Evolutionary conservation across 2,329 filamentous ascomycete genomes (phyloP), one percentile per base, ranked within the genome.

Genomic region (Aspergillus ustus): DNA sequence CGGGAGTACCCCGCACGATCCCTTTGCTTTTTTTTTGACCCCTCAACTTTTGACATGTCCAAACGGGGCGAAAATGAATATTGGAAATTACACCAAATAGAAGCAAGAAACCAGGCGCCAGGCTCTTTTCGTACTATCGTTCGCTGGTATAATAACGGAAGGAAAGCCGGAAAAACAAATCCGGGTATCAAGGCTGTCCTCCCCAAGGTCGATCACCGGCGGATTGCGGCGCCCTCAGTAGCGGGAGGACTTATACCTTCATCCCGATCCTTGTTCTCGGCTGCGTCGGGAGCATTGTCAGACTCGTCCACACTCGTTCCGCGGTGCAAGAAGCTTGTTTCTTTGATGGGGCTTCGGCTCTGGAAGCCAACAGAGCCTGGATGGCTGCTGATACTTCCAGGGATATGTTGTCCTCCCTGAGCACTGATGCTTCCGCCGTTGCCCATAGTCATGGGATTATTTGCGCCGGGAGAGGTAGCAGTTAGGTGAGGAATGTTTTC

Each of bases 401-500:
- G 73, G 50, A 77, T 73, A 63, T 79, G 77, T 63, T 80, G 78
- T 63, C 70, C 75, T 61, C 70, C 76, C 56, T 76, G 74, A 22
- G 69, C 62, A 49, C 64, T 71, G 54, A 69, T 63, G 56, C 70
- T 69, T 52, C 68, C 67, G 37, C 70, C 74, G 63, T 70, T 77
- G 64, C 74, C 61, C 48, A 63, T 69, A 28, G 68, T 63, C 20
- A 75, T 69, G 51, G 78, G 69, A 59, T 74, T 77, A 55, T 71
- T 73, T 58, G 74, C 69, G 44, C 75, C 73, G 31, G 75, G 78
- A 72, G 79, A 85, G 63, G 90, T 89, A 60, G 90, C 90, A 48
- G 90, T 88, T 69, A 94, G 86, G 82, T 97, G 93, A 31, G 93
- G 93, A 78, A 97, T 97, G 78, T 96, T 96, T 81, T 97, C 93